A percentile compares a stretch with the other conserved stretches of the same genome.
phyloP scores from a whole-genome alignment of 257 asterid species.

The Rauvolfia tetraphylla region DNA sequence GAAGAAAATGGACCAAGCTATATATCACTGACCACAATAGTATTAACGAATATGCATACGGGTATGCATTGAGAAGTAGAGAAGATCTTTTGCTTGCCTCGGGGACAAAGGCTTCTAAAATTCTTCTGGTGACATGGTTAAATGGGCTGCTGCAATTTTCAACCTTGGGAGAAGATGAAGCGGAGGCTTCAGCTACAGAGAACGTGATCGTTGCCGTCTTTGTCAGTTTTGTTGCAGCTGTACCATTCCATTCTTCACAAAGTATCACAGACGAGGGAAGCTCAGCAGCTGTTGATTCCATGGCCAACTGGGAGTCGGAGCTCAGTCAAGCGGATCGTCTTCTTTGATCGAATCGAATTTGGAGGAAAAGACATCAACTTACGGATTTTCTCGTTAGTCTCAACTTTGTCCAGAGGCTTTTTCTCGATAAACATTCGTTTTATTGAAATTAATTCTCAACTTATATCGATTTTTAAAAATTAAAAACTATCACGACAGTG shows the following conservation, averaged over 20 bases:
- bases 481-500: no score
- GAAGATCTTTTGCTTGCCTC: constrained; percentile 44
- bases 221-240: constrained; percentile 58
- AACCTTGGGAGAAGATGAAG: constrained; percentile 36
- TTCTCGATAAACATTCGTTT: no score
- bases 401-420: no score
- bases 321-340: constrained; percentile 9
- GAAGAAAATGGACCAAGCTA: not conserved
- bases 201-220: constrained; percentile 72
- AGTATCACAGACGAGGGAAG: constrained; percentile 18
- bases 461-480: no score
- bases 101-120: constrained; percentile 92
- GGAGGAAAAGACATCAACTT: not conserved
- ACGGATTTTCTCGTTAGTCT: no score
- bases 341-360: not conserved
- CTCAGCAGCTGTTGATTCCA: constrained; percentile 13
- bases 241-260: constrained; percentile 97
- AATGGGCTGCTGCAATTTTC: constrained; percentile 55
- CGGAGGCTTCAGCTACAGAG: not conserved
- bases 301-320: constrained; percentile 16
- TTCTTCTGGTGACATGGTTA: constrained; percentile 56
- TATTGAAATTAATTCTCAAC: no score
- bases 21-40: not conserved
- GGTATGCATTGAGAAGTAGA: not conserved
- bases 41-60: not conserved